Percentiles rank a stretch among this genome's conserved stretches.
phyloP scores from a whole-genome alignment of 441 rosid genomes.

The Bocquillonia castaneifolia region DNA sequence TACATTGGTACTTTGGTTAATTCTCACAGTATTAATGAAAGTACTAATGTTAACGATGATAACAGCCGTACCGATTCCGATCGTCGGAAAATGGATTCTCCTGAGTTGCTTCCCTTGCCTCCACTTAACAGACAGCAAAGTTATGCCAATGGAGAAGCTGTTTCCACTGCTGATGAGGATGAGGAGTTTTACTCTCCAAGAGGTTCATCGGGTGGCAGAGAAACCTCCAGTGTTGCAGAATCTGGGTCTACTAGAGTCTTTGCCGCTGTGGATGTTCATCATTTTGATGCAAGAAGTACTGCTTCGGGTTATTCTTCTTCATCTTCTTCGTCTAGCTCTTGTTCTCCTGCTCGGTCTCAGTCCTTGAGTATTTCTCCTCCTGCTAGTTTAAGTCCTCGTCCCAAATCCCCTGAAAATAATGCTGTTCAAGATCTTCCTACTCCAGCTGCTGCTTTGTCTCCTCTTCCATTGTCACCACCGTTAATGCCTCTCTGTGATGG shows the following conservation, averaged over 20 bases:
- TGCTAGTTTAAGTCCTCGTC: slow-evolving; percentile 52
- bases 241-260: slow-evolving; percentile 58
- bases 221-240: slow-evolving; percentile 48
- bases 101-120: slow-evolving; percentile 88
- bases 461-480: slow-evolving; percentile 18
- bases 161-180: slow-evolving; percentile 33
- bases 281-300: slow-evolving; percentile 38
- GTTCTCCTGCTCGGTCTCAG: slow-evolving; percentile 66
- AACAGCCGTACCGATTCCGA: slow-evolving; percentile 26
- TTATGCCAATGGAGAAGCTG: slow-evolving; percentile 25
- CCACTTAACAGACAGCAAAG: slow-evolving; percentile 44
- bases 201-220: slow-evolving; percentile 58
- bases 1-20: slow-evolving; percentile 52
- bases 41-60: slow-evolving; percentile 21
- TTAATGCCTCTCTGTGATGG: neutral
- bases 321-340: slow-evolving; percentile 58
- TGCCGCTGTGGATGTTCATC: slow-evolving; percentile 28
- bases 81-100: slow-evolving; percentile 70
- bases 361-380: slow-evolving; percentile 83
- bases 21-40: slow-evolving; percentile 34
- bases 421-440: slow-evolving; percentile 14
- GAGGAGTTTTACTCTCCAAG: slow-evolving; percentile 91
- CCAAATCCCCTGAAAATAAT: slow-evolving; percentile 41
- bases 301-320: slow-evolving; percentile 54
- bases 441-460: slow-evolving; percentile 16